Evolutionary conservation across 2,329 filamentous ascomycete genomes (phyloP).

Genomic region (Didymella keratinophila): DNA sequence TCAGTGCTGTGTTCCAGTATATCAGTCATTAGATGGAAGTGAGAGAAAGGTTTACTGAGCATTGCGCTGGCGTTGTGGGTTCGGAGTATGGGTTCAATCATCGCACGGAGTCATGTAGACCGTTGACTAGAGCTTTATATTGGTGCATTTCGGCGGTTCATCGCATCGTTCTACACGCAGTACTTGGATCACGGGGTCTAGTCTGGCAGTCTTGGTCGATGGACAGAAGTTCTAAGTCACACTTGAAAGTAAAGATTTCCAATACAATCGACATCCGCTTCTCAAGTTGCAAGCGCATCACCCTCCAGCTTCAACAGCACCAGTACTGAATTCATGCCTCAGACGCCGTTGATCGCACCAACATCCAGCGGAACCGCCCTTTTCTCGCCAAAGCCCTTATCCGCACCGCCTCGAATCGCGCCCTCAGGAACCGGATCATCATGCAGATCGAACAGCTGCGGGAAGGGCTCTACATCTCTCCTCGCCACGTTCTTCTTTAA

Average conservation of each 20-base stretch:
- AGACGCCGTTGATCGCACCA: not conserved
- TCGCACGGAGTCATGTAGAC: not conserved
- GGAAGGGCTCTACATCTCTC: conserved; percentile 38
- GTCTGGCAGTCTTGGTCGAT: not conserved
- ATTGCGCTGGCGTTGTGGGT: not conserved
- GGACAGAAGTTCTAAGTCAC: too few species aligned
- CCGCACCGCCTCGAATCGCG: conserved; percentile 1
- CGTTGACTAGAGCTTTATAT: not conserved
- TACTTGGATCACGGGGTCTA: not conserved
- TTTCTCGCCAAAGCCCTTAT: conserved; percentile 11
- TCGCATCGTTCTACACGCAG: too few species aligned
- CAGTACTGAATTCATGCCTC: not conserved
- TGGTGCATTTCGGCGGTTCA: too few species aligned
- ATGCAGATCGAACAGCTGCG: conserved; percentile 35
- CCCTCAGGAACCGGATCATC: conserved; percentile 24
- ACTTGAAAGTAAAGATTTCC: not conserved
- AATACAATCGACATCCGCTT: not conserved
- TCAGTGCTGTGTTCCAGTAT: conserved; percentile 97
- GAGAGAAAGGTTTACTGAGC: not conserved
- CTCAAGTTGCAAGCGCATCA: not conserved
- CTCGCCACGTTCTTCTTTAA: conserved; percentile 45
- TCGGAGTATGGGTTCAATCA: not conserved
- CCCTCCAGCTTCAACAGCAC: not conserved
- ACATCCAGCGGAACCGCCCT: conserved; percentile 1
- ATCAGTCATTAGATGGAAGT: conserved; percentile 73